phyloP scores from a whole-genome alignment of 306 rosid species.

The Castanea mollissima region DNA sequence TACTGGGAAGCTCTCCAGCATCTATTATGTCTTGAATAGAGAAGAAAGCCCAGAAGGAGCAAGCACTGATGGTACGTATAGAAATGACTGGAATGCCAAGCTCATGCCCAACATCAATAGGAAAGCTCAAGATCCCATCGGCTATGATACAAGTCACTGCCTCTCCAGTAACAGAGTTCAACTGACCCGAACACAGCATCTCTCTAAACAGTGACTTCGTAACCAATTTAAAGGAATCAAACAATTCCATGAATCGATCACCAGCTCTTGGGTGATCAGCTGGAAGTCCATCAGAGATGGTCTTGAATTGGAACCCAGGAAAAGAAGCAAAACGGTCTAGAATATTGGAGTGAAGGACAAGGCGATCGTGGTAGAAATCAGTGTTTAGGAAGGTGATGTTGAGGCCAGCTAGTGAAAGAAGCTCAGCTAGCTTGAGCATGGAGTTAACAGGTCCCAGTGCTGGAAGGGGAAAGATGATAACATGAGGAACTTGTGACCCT shows the following conservation, averaged over 20 bases:
- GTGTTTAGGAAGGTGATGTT: constrained; percentile 37
- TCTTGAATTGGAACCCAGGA: constrained; percentile 29
- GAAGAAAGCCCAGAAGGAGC: too few relatives aligned
- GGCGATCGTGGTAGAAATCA: constrained; percentile 19
- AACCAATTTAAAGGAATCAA: background rate
- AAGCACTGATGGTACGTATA: too few relatives aligned
- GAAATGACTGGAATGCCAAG: too few relatives aligned
- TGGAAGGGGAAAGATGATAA: constrained; percentile 31
- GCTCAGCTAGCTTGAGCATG: constrained; percentile 41
- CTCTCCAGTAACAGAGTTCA: too few relatives aligned
- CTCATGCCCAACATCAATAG: too few relatives aligned
- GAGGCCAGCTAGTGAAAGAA: constrained; percentile 21
- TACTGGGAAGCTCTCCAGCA: too few relatives aligned
- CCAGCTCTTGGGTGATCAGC: background rate
- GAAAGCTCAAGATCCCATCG: too few relatives aligned
- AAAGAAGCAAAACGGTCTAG: constrained; percentile 6
- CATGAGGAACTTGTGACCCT: background rate
- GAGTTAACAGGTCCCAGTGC: constrained; percentile 34
- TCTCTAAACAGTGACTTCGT: constrained; percentile 33
- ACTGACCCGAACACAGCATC: background rate
- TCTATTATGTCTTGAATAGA: too few relatives aligned
- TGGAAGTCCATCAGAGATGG: constrained; percentile 38
- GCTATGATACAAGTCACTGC: too few relatives aligned
- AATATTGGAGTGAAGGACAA: constrained; percentile 2
- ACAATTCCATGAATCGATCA: background rate